Evolutionary conservation across 306 rosid genomes (phyloP), one percentile per base, ranked within the genome.

Genomic region (Prunus campanulata): DNA sequence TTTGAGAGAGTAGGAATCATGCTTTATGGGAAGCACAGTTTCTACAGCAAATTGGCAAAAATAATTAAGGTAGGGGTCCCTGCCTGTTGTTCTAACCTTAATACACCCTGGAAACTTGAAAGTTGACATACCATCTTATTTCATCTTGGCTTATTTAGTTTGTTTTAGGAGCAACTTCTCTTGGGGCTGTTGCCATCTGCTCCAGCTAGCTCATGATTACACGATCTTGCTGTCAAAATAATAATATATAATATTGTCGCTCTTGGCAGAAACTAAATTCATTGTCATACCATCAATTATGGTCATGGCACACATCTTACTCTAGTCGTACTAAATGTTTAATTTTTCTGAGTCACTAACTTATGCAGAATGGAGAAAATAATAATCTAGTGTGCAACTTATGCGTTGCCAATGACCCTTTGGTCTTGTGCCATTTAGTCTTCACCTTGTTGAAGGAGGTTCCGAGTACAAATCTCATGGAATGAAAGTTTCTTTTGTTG

Each of bases 1-100:
- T 91, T 93, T 79, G 93, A 88, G 55, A 78, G 80, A 56, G 88
- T 88, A 50, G 90, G 98, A 74, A 72, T 93, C 85, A 84, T 93
- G 96, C 97, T 91, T 70, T 88, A 93, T 66, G 98, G 98, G 51
- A 91, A 86, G 82, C 88, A 29, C 70, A 85, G 86, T 79, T 93
- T 93, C 87, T 90, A 88, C 86, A 83, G 84, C 83, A 93, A 90
- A 82, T 85, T 90, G 59, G 81, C 89, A 52, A 81, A 77, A 46
- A 72, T 90, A 79, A 70, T 87, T 69, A 90, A 87, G 93, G 98
- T 88, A 84, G 44, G 75, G 55, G 22, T 77, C 64, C 19, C 19
- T 61, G 22, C 73, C 65, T 56, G 25, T 44, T 54, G 47, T 39
- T 65, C 74, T 4, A 10, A 62, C 18, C n/a, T 54, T 27, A 25